A percentile compares a stretch with the other conserved stretches of the same genome.
phyloP scores from a whole-genome alignment of 805 yeast genomes.

The Ogataea philodendri region DNA sequence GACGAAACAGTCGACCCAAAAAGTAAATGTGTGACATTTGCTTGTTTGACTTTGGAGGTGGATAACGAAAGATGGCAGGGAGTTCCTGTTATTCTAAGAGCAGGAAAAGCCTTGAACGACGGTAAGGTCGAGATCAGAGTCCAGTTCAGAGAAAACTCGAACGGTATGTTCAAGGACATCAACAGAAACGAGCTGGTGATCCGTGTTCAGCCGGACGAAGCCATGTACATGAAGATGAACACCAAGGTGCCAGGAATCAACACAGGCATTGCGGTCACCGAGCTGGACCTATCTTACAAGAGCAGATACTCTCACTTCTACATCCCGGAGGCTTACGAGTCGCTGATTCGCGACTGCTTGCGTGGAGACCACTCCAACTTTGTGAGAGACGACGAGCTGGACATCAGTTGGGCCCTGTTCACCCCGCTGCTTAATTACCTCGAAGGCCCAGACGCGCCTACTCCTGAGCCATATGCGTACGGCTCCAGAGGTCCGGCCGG shows the following conservation, averaged over 20 bases:
- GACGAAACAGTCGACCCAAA: slow-evolving; percentile 82
- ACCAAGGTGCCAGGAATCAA: slow-evolving; percentile 91
- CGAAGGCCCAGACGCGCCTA: slow-evolving; percentile 68
- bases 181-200: slow-evolving; percentile 92
- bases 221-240: slow-evolving; percentile 89
- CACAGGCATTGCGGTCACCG: slow-evolving; percentile 78
- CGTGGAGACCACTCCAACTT: slow-evolving; percentile 95
- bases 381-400: slow-evolving; percentile 96
- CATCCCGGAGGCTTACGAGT: slow-evolving; percentile 98
- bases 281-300: slow-evolving; percentile 83
- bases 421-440: slow-evolving; percentile 84
- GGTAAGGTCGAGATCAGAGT: slow-evolving; percentile 93
- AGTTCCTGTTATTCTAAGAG: slow-evolving; percentile 92
- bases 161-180: slow-evolving; percentile 76
- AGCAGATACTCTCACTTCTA: slow-evolving; percentile 81
- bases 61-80: slow-evolving; percentile 98
- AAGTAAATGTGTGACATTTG: slow-evolving; percentile 89
- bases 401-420: slow-evolving; percentile 87
- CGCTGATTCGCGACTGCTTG: slow-evolving; percentile 85
- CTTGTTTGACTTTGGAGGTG: slow-evolving; percentile 77
- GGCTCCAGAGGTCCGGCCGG: slow-evolving; percentile 87
- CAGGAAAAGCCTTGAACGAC: slow-evolving; percentile 96
- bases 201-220: slow-evolving; percentile 92
- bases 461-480: slow-evolving; percentile 71
- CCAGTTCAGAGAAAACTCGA: slow-evolving; percentile 84